These are phyloP conservation scores for Termitomyces sp. DNA, from an alignment of 768 basidiomycete genomes.

Conservation along the genomic window DNA sequence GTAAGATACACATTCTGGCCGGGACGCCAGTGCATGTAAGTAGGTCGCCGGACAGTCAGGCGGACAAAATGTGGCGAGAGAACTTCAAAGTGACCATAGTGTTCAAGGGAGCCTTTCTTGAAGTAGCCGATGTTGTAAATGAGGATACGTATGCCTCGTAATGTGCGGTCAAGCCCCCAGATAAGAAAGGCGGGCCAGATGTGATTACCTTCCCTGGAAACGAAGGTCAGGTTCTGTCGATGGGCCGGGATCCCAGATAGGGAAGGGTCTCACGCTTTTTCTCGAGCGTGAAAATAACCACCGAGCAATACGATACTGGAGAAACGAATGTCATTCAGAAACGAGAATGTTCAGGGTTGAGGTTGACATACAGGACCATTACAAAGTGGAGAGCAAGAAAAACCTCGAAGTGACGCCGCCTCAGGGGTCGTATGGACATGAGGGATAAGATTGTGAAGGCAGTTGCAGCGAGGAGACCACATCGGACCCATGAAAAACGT, in stretches of 20 bases:
- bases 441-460: conserved; percentile 38
- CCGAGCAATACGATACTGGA: conserved; percentile 31
- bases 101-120: conserved; percentile 15
- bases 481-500: conserved; percentile 24
- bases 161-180: conserved; percentile 49
- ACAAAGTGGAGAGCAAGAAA: conserved; percentile 47
- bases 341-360: background rate
- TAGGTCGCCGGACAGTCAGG: conserved; percentile 35
- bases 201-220: conserved; percentile 16
- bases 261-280: conserved; percentile 19
- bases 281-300: conserved; percentile 34
- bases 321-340: background rate
- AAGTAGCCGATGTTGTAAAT: conserved; percentile 38
- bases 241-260: background rate
- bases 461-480: conserved; percentile 29
- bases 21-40: conserved; percentile 36
- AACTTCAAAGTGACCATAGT: conserved; percentile 34
- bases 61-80: conserved; percentile 42
- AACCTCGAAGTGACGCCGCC: conserved; percentile 40
- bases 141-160: conserved; percentile 41
- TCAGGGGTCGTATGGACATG: conserved; percentile 43
- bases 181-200: conserved; percentile 47
- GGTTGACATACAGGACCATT: conserved; percentile 25
- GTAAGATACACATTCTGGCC: conserved; percentile 52
- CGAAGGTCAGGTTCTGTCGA: background rate